phyloP scores from a whole-genome alignment of 2,329 filamentous ascomycete genomes.

The Trichophyton simii region DNA sequence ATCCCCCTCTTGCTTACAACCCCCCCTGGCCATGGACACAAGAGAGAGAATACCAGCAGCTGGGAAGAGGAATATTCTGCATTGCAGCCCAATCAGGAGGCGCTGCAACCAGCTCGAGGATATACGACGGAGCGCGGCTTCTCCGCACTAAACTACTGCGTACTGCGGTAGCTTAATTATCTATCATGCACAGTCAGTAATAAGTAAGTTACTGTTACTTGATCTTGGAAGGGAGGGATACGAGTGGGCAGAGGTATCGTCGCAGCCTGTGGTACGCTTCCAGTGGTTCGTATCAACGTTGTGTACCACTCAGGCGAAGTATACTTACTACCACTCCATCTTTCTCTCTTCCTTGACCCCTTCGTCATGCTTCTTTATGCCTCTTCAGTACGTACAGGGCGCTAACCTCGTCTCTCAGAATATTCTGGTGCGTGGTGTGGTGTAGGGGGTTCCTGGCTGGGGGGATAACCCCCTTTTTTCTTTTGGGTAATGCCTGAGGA shows the following conservation, averaged over 20 bases:
- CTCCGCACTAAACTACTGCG: constrained; percentile 3
- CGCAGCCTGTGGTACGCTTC: neutral
- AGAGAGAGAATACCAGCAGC: neutral
- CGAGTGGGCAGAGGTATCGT: neutral
- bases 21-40: neutral
- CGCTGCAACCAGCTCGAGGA: neutral
- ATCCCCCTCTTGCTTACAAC: neutral
- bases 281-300: neutral
- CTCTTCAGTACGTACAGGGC: neutral
- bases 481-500: neutral
- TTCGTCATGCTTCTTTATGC: neutral
- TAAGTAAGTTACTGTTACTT: too few species aligned
- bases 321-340: neutral
- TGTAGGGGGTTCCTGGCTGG: neutral
- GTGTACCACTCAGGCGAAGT: neutral
- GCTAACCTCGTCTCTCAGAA: neutral
- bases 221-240: neutral
- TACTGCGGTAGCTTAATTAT: constrained; percentile 4
- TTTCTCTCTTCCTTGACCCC: neutral
- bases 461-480: neutral
- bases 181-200: neutral
- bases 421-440: neutral
- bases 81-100: constrained; percentile 1
- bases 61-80: neutral
- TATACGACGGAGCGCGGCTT: neutral